Base-by-base conservation (phyloP, 2,329 filamentous ascomycete genomes). In the Colletotrichum ledebouriae region DNA sequence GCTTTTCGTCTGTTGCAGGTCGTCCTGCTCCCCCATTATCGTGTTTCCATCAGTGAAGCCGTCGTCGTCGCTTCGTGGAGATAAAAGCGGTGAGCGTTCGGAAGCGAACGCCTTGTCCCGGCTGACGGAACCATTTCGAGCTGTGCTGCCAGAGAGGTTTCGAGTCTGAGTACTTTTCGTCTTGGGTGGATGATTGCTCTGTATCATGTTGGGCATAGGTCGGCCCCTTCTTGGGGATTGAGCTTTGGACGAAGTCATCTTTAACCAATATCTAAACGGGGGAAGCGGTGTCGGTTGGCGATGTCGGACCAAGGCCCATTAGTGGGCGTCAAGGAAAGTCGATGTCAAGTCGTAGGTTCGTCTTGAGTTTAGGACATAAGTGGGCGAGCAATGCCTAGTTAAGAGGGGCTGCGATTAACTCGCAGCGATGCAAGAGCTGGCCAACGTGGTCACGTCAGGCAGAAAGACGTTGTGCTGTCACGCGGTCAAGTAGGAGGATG, bases 1-100 rank as follows among this genome's bases (percentile, higher is more conserved):
- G 78, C 92, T 94, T 84, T 94, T 97, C 25, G 91, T 91, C 69
- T 87, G 84, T 74, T 94, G 86, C 62, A 72, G 56, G 25, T 71
- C 68, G 42, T 71, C 70, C 22, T 65, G 49, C 17, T 71, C 60
- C 11, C 15, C 64, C n/a, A 49, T 17, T 7, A 65, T n/a, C 13
- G 64, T 56, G 53, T 63, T 52, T 2, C 60, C 59, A 13, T 70
- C 67, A 41, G 37, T 25, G 33, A 52, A 56, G 10, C 55, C 68
- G 20, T 71, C 63, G 2, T 69, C 68, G 15, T 67, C 69, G 50
- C 53, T 62, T 47, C n/a, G 42, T 6, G 63, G 57, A 10, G 57
- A 68, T 10, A 71, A 57, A 37, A 71, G 58, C 15, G 70, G 68
- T 20, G 68, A 70, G 11, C 57, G 55, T 47, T 71, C 70, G 61